Evolutionary conservation across 768 basidiomycete genomes (phyloP).

Genomic region (Suillus sp.): DNA sequence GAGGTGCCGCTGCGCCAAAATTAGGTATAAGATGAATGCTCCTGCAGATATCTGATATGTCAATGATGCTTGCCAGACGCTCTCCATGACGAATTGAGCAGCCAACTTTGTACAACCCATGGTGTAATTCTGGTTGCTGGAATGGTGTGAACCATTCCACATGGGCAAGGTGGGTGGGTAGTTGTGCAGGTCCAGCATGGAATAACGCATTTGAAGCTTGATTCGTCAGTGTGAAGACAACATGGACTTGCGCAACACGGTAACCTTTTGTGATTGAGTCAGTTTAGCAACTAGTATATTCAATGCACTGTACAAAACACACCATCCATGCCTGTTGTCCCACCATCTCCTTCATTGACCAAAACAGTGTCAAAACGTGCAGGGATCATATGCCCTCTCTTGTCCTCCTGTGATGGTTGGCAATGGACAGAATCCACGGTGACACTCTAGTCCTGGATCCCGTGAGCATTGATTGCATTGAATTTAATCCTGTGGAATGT

Average conservation of each 20-base stretch:
- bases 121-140: background rate
- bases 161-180: conserved; percentile 29
- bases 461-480: background rate
- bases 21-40: conserved; percentile 36
- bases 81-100: background rate
- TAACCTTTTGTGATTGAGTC: background rate
- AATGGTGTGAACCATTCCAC: conserved; percentile 34
- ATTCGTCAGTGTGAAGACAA: background rate
- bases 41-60: conserved; percentile 26
- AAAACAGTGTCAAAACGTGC: conserved; percentile 9
- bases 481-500: background rate
- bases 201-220: background rate
- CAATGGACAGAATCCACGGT: background rate
- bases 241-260: background rate
- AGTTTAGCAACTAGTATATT: background rate
- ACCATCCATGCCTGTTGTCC: background rate
- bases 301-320: background rate
- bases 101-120: background rate
- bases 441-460: background rate
- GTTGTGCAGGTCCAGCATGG: background rate
- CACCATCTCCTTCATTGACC: background rate
- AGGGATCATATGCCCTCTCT: background rate
- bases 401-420: background rate
- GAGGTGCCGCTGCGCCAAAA: conserved; percentile 31
- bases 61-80: background rate